phyloP scores from a whole-genome alignment of 371 early-diverging fungal genomes.

The Phascolomyces articulosus region DNA sequence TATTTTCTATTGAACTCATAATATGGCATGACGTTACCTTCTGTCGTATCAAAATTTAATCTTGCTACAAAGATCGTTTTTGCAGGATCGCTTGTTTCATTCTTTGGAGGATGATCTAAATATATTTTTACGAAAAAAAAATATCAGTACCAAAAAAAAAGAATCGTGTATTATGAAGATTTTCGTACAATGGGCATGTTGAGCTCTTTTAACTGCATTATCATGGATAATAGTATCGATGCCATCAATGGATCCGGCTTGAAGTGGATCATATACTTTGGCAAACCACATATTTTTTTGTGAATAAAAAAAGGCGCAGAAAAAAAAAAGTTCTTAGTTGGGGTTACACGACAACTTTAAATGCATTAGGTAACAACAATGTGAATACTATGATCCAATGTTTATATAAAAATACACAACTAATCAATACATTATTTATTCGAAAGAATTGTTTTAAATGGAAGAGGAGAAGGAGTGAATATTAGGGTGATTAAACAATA shows the following conservation, averaged over 20 bases:
- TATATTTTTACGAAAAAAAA: neutral
- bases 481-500: too few relatives aligned
- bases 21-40: too few relatives aligned
- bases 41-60: constrained; percentile 47
- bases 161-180: neutral
- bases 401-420: too few relatives aligned
- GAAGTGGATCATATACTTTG: constrained; percentile 53
- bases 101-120: constrained; percentile 36
- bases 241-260: constrained; percentile 64
- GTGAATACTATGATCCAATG: too few relatives aligned
- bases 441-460: too few relatives aligned
- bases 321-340: too few relatives aligned
- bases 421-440: too few relatives aligned
- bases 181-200: constrained; percentile 30
- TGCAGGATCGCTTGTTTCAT: constrained; percentile 38
- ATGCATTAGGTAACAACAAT: too few relatives aligned
- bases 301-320: too few relatives aligned
- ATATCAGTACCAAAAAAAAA: neutral
- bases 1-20: neutral
- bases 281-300: constrained; percentile 60
- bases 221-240: constrained; percentile 55
- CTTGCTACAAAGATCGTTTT: constrained; percentile 57
- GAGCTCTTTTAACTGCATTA: constrained; percentile 52
- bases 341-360: too few relatives aligned
- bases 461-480: too few relatives aligned